Base-by-base conservation (phyloP, 345 rosid genomes). In the Excoecaria agallocha region DNA sequence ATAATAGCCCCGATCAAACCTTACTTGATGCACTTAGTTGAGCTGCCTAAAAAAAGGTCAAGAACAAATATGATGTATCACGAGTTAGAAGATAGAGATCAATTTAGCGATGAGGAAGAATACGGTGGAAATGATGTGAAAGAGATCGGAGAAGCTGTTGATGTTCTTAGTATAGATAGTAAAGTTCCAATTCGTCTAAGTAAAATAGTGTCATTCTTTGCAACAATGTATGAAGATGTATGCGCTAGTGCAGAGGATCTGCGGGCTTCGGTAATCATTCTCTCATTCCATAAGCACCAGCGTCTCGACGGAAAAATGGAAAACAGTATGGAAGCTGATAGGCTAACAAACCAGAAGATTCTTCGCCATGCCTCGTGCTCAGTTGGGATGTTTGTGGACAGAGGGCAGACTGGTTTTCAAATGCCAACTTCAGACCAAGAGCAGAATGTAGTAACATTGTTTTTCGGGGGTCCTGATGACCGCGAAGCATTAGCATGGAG, bases 401-500 rank as follows among this genome's bases (percentile, higher is more conserved):
- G 90, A 59, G 86, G 87, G 52, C 92, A 84, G 46, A 89, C 94
- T 0, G 97, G 96, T 2, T 88, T 89, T 74, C 94, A 88, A 1
- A 90, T 85, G 61, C 89, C 93, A 22, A 85, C 85, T 17, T 78
- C 75, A 24, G 86, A 78, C 19, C 41, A 69, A 0, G 82, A 84
- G 38, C 98, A 92, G 67, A 87, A 88, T 13, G 91, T 87, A 5
- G 93, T 87, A 5, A 79, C 82, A 5, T 77, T 92, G 78, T 94
- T 94, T 77, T 94, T 94, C 12, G 96, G 94, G 16, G 98, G 98
- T n/a, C 85, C 94, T 24, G 98, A 94, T 79, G 96, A 94, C 69
- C 88, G 97, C 12, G 98, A 94, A 84, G 98, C 98, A 20, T 69
- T 94, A 51, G 87, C 97, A 5, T 88, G 87, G 43, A 84, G 94